Conservation (phyloP, 352 stramenopile genomes). For the Phytopythium helicoides region DNA sequence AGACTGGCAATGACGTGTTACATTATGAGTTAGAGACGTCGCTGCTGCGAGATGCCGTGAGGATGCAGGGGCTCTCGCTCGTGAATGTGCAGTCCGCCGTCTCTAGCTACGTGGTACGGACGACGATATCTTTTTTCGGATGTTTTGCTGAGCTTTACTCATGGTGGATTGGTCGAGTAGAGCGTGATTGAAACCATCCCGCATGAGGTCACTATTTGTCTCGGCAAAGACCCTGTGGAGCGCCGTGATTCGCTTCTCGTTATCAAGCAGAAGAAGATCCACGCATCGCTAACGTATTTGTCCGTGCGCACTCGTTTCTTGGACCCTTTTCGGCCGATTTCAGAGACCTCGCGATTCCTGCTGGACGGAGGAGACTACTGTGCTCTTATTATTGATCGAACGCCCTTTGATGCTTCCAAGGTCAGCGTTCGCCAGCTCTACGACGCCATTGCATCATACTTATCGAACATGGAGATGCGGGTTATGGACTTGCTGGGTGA, state of each 20-base stretch:
- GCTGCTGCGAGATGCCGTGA: conserved; percentile 16
- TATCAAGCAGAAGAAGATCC: conserved; percentile 7
- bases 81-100: conserved; percentile 19
- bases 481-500: conserved; percentile 28
- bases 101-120: conserved; percentile 6
- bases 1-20: conserved; percentile 9
- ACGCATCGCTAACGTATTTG: conserved; percentile 26
- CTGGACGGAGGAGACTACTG: conserved; percentile 36
- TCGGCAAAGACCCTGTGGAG: conserved; percentile 24
- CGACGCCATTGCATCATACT: conserved; percentile 35
- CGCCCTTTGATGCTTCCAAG: conserved; percentile 27
- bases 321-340: conserved; percentile 32
- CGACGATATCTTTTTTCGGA: conserved; percentile 17
- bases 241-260: conserved; percentile 29
- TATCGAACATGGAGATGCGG: conserved; percentile 45
- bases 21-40: neutral
- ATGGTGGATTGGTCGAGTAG: conserved; percentile 8
- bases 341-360: conserved; percentile 42
- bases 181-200: conserved; percentile 9
- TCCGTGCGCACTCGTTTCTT: conserved; percentile 34
- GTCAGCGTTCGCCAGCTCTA: conserved; percentile 30
- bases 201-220: conserved; percentile 36
- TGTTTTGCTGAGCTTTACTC: too few species aligned
- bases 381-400: conserved; percentile 39
- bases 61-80: conserved; percentile 21